Base-by-base conservation (phyloP, 495 filamentous ascomycete species). In the Penicillium manginii region DNA sequence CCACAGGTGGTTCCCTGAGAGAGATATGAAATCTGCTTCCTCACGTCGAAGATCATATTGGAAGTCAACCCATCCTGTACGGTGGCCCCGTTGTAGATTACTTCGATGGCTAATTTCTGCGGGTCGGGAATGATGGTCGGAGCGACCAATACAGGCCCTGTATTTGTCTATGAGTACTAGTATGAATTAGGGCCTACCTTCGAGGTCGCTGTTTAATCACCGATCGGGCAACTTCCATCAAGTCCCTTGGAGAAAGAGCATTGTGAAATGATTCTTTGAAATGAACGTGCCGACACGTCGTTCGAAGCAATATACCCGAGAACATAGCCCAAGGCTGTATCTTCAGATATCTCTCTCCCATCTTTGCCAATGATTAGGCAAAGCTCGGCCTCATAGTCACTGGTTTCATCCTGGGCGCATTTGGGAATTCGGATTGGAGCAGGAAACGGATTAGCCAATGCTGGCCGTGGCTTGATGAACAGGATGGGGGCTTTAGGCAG, bases 1-100 rank as follows among this genome's bases (percentile, higher is more conserved):
- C n/a, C n/a, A n/a, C n/a, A n/a, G n/a, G n/a, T n/a, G 0, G 74
- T 78, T 2, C 77, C 77, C 40, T 76, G 70, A 18, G 71, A 75
- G 2, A 75, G 63, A 47, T 70, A 73, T 0, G 65, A 63, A 18
- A 72, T 73, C 23, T 69, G 65, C 32, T 72, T 66, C 22, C 49
- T 52, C 19, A 75, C 63, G 14, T 50, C 29, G 50, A 73, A 75
- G 45, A 75, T 75, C 66, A 75, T 72, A 18, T 72, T 63, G n/a
- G 52, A 64, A 3, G 52, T 55, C 37, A 55, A 47, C n/a, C 58
- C 52, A 11, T 60, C 58, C 31, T 60, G 58, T 12, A 56, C 58
- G 5, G 40, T 60, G 9, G 33, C 12, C 7, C 40, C 40, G 15
- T 60, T 60, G 18, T 60, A 29, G 32, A 60, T 60, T 0, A 46